Evolutionary conservation across 164 flowering plant species (phyloP).

Genomic region (Nelumbo lutea): DNA sequence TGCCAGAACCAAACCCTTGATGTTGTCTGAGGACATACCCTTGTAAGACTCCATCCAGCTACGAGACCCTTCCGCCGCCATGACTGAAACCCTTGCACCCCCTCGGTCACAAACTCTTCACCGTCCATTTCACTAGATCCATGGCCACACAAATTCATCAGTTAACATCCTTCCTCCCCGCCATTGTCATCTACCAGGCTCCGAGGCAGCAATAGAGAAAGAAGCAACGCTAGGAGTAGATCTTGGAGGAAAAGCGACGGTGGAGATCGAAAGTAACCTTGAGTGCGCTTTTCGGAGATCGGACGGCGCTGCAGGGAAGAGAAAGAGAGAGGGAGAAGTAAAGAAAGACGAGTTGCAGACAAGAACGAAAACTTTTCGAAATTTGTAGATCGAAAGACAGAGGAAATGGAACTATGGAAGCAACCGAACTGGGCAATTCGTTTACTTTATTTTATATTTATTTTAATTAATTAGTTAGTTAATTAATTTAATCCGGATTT

Average conservation of each 20-base stretch:
- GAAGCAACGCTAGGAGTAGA: background rate
- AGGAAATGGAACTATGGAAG: too few species aligned
- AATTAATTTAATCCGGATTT: too few species aligned
- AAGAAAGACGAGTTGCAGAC: background rate
- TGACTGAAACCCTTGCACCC: conserved; percentile 15
- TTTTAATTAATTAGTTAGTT: too few species aligned
- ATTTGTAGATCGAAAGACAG: too few species aligned
- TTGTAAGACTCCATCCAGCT: conserved; percentile 44
- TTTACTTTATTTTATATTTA: too few species aligned
- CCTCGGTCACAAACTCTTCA: conserved; percentile 8
- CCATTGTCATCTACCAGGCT: background rate
- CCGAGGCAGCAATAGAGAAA: background rate
- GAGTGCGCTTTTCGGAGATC: background rate
- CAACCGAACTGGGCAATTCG: too few species aligned
- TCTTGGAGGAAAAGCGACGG: conserved; percentile 4
- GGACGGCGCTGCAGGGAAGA: background rate
- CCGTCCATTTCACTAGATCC: conserved; percentile 14
- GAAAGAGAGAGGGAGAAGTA: background rate
- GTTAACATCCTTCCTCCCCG: background rate
- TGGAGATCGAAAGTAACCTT: background rate
- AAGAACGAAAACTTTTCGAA: too few species aligned
- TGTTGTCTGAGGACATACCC: conserved; percentile 76
- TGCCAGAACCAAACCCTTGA: conserved; percentile 67
- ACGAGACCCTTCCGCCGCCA: conserved; percentile 15
- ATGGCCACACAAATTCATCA: conserved; percentile 2